Evolutionary conservation across 2,329 filamentous ascomycete species (phyloP), one percentile per base, ranked within the genome.

Genomic region (Thermothelomyces thermophilus): DNA sequence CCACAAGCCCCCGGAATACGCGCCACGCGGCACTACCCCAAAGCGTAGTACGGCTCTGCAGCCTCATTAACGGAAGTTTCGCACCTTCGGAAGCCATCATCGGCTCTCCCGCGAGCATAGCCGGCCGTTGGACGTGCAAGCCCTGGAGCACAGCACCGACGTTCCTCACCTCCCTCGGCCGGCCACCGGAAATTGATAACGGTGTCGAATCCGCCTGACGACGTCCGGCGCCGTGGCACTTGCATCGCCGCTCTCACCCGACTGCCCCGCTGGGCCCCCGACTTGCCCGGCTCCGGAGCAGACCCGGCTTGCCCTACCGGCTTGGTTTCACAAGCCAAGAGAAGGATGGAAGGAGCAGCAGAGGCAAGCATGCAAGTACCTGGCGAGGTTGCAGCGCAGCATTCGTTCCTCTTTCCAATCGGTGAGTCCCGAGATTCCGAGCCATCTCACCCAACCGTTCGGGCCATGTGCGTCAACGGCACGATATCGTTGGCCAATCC

Each of bases 351-450:
- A 62, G 69, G 69, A 62, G 70, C 70, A 69, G 70, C 69, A 60
- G 61, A 63, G 56, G 60, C 62, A 62, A 60, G 42, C 46, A 69
- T 70, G 69, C 71, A 70, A 63, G 70, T 67, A 69, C 71, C 69
- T 69, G 70, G 63, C 35, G 56, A 54, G 47, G 56, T 55, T 56
- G 53, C 56, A 64, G 68, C 70, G 67, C 68, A 66, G 58, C 67
- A 68, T 54, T 72, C 70, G 55, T 76, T 72, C 66, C 70, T 80
- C 58, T 70, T 68, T 60, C 77, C 76, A 65, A 76, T 79, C 67
- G 77, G 77, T 79, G 67, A 74, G 76, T 66, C 62, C 36, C 48
- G 41, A 45, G 37, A 24, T 41, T 41, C 33, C 37, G 43, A 46
- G 26, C 58, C 54, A 52, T 66, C 68, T 60, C 58, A 63, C 55